Conservation (phyloP, 2,329 filamentous ascomycete species). For the Colletotrichum cereale region DNA sequence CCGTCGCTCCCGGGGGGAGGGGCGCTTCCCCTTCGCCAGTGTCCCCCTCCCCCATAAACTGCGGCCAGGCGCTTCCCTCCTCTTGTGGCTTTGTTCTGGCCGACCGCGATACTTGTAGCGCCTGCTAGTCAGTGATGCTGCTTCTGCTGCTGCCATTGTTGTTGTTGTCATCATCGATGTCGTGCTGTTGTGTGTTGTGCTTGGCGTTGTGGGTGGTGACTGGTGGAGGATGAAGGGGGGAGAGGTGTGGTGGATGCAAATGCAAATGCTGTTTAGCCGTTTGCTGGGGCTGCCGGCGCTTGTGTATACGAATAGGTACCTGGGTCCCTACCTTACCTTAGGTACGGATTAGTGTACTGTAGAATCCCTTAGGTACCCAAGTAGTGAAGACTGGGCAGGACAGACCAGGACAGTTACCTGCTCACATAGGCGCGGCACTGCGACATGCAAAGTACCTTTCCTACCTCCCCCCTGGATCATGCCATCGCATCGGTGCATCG, state of each 20-base stretch:
- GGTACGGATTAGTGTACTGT: no score
- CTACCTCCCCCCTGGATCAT: not conserved
- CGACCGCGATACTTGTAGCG: not conserved
- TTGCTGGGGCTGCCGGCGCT: slow-evolving; percentile 25
- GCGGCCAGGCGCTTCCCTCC: slow-evolving; percentile 6
- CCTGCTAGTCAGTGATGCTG: slow-evolving; percentile 8
- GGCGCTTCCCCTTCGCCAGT: slow-evolving; percentile 22
- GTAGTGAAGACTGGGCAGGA: not conserved
- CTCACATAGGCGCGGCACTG: not conserved
- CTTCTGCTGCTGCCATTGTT: not conserved
- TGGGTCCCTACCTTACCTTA: no score
- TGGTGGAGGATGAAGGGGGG: not conserved
- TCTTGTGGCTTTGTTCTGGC: not conserved
- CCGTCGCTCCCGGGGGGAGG: slow-evolving; percentile 28
- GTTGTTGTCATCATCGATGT: not conserved
- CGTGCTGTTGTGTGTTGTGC: not conserved
- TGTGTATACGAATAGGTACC: not conserved
- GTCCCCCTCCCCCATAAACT: not conserved
- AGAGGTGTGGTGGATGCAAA: not conserved
- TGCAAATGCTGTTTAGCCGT: slow-evolving; percentile 25
- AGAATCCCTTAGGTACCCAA: no score
- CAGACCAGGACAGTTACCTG: not conserved
- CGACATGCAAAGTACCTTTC: not conserved
- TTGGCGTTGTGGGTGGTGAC: not conserved
- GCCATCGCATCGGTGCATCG: slow-evolving; percentile 34